Evolutionary conservation across 192 early-diverging fungal species (phyloP), one percentile per base, ranked within the genome.

Genomic region (Backusella liffmaniae): DNA sequence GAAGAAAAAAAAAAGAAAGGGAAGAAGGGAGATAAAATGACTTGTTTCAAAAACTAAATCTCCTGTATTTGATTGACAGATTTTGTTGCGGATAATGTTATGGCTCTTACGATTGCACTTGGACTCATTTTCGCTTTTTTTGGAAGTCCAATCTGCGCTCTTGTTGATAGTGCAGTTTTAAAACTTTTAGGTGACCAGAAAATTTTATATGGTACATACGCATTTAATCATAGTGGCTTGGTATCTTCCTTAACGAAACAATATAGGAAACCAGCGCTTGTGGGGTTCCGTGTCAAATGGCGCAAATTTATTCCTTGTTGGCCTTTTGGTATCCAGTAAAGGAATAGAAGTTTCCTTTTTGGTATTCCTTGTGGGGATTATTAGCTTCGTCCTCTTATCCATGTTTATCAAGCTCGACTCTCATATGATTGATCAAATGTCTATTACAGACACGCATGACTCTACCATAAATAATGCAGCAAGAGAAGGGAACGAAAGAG

Each of bases 121-220:
- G 73, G 39, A 35, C 67, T 73, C 44, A 42, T 66, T 37, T 82
- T 76, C 76, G 81, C 81, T 29, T 82, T 82, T 56, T 82, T 79
- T 46, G 70, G 74, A 32, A 46, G 70, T 26, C 75, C 81, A 30
- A 71, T 82, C 18, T 70, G 72, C 36, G 78, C 81, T 13, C 70
- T 82, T 21, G 75, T 82, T 26, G 81, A 82, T 59, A 79, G 78
- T 70, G 81, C 78, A 16, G 78, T 79, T 44, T 34, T 82, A 35
- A 82, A 82, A 29, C 76, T 82, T 51, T 65, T 82, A 26, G 83
- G 77, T 10, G 73, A 78, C 21, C 77, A 84, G 23, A 84, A 78
- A 62, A 65, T 81, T 21, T 66, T 84, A 42, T 84, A 84, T 79
- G 83, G 83, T 84, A 75, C 36, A 53, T 7, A 44, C 39, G 12